phyloP scores from a whole-genome alignment of 2,329 filamentous ascomycete species.

The Rutstroemia sp. region DNA sequence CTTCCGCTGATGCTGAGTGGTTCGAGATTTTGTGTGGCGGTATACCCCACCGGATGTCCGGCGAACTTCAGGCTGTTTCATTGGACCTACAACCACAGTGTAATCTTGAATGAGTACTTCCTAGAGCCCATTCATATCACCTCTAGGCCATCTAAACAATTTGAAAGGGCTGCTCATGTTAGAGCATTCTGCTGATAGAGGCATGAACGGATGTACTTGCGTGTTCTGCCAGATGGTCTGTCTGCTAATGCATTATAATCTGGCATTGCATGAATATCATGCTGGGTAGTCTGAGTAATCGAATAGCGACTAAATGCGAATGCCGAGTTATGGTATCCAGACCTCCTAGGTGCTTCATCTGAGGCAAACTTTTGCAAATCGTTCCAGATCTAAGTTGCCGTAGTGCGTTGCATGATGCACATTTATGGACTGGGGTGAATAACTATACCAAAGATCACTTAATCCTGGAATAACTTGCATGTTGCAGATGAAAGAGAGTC shows the following conservation, averaged over 20 bases:
- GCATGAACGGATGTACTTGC: too few species aligned
- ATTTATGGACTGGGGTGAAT: too few species aligned
- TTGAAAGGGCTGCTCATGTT: too few species aligned
- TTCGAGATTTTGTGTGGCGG: not conserved
- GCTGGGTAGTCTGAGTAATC: not conserved
- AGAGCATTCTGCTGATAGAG: too few species aligned
- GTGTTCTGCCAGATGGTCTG: too few species aligned
- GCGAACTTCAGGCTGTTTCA: not conserved
- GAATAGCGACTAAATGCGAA: too few species aligned
- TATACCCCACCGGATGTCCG: conserved; percentile 8
- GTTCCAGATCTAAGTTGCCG: not conserved
- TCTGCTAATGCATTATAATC: not conserved
- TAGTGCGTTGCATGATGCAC: not conserved
- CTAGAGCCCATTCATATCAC: too few species aligned
- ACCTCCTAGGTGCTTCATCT: not conserved
- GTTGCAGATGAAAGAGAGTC: too few species aligned
- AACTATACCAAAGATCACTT: too few species aligned
- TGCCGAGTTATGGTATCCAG: too few species aligned
- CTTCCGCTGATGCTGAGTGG: not conserved
- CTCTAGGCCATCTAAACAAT: too few species aligned
- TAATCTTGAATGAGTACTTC: conserved; percentile 27
- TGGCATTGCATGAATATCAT: not conserved
- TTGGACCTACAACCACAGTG: not conserved
- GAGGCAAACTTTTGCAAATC: not conserved
- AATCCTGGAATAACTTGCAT: too few species aligned